A percentile compares a stretch with the other conserved stretches of the same genome.
Evolutionary conservation across 2,329 filamentous ascomycete species (phyloP).

Genomic region (Ophiognomonia clavigignenti-juglandacearum): DNA sequence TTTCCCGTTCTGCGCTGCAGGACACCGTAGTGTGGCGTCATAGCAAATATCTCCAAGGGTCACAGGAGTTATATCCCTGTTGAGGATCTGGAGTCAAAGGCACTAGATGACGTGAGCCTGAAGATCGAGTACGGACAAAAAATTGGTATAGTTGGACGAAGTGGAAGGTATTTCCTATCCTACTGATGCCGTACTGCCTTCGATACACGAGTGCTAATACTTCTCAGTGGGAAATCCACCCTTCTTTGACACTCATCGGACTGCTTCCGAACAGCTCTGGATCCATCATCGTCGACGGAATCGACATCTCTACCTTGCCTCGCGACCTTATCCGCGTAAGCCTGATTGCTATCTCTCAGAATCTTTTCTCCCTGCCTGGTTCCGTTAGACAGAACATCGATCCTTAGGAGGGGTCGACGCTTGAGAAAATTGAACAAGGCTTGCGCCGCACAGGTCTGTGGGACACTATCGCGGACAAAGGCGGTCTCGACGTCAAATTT

Average conservation of each 20-base stretch:
- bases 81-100: conserved; percentile 18
- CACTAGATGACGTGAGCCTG: conserved; percentile 23
- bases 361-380: conserved; percentile 44
- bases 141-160: conserved; percentile 30
- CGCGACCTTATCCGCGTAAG: conserved; percentile 23
- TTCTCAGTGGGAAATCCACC: conserved; percentile 23
- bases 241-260: conserved; percentile 37
- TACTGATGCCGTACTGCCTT: neutral
- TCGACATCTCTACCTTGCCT: conserved; percentile 28
- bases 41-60: too few relatives aligned
- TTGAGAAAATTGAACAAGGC: conserved; percentile 34
- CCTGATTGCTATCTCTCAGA: conserved; percentile 44
- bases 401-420: conserved; percentile 30
- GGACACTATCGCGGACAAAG: conserved; percentile 18
- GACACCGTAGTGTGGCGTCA: too few relatives aligned
- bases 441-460: conserved; percentile 38
- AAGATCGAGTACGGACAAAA: conserved; percentile 26
- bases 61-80: too few relatives aligned
- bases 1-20: too few relatives aligned
- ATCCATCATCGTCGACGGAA: conserved; percentile 38
- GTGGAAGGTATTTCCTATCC: conserved; percentile 20
- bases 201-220: neutral
- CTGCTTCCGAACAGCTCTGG: conserved; percentile 40
- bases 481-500: conserved; percentile 29
- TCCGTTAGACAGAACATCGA: conserved; percentile 46